Percentiles rank a stretch among this genome's conserved stretches.
Conservation (phyloP, 257 asterid species). For the Solanum chmielewskii region DNA sequence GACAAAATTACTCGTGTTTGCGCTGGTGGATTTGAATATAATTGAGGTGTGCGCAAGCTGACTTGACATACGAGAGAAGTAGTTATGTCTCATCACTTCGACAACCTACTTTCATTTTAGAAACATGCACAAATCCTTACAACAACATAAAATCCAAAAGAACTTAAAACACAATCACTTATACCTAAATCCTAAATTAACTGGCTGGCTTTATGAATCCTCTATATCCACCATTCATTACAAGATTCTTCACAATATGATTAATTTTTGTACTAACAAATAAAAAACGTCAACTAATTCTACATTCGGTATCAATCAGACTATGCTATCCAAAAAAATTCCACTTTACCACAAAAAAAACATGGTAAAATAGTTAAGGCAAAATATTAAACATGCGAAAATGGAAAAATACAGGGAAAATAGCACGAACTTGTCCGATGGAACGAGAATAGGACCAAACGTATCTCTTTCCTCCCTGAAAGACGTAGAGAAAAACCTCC, state of each 20-base stretch:
- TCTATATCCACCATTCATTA: background rate
- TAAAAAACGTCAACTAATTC: background rate
- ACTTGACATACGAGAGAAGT: background rate
- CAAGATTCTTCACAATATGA: background rate
- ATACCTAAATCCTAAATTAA: background rate
- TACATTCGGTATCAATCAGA: background rate
- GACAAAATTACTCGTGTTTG: background rate
- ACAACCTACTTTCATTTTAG: background rate
- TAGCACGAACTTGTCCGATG: constrained; percentile 48
- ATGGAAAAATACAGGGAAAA: background rate
- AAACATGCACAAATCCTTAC: background rate
- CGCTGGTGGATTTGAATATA: too few species aligned
- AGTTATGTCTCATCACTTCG: background rate
- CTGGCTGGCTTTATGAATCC: background rate
- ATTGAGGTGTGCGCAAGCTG: background rate
- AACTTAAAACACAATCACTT: background rate
- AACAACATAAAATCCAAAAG: background rate
- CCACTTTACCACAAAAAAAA: background rate
- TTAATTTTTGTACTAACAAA: background rate
- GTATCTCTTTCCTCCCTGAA: constrained; percentile 87
- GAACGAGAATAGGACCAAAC: constrained; percentile 88
- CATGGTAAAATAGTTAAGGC: too few species aligned
- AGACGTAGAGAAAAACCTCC: constrained; percentile 52
- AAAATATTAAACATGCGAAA: background rate
- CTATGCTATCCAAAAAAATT: background rate